Percentiles rank a stretch among this genome's conserved stretches.
Conservation (phyloP, 768 basidiomycete species). For the Gyrodon lividus region DNA sequence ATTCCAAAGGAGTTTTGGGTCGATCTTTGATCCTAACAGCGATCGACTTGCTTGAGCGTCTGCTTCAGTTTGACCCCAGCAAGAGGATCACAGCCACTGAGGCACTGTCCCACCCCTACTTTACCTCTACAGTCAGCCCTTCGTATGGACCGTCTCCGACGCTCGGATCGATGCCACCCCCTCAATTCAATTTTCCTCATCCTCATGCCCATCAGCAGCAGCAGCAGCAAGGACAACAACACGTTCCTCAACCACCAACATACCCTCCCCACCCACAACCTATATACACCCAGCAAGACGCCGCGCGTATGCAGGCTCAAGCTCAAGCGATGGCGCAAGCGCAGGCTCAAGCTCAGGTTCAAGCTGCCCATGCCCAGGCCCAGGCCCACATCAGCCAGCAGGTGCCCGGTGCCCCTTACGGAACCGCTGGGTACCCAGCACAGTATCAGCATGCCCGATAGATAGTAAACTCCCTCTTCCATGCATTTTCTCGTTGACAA, state of each 20-base stretch:
- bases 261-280: conserved; percentile 35
- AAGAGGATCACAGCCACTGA: conserved; percentile 90
- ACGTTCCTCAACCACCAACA: conserved; percentile 34
- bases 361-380: conserved; percentile 41
- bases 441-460: conserved; percentile 34
- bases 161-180: conserved; percentile 63
- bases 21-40: conserved; percentile 40
- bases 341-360: conserved; percentile 34
- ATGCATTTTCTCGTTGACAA: background rate
- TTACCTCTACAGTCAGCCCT: conserved; percentile 51
- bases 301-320: conserved; percentile 41
- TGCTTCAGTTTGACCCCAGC: conserved; percentile 94
- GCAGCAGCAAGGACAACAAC: conserved; percentile 38
- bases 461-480: conserved; percentile 2
- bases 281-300: conserved; percentile 32
- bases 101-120: conserved; percentile 91
- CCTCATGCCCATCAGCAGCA: conserved; percentile 53
- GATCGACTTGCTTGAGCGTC: conserved; percentile 88
- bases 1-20: background rate
- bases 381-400: conserved; percentile 35
- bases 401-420: conserved; percentile 21
- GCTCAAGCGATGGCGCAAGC: conserved; percentile 40
- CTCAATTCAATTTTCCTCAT: conserved; percentile 67
- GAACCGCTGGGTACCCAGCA: conserved; percentile 24
- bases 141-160: conserved; percentile 34